Conservation (phyloP, 805 yeast genomes). For the Candida golubevii region DNA sequence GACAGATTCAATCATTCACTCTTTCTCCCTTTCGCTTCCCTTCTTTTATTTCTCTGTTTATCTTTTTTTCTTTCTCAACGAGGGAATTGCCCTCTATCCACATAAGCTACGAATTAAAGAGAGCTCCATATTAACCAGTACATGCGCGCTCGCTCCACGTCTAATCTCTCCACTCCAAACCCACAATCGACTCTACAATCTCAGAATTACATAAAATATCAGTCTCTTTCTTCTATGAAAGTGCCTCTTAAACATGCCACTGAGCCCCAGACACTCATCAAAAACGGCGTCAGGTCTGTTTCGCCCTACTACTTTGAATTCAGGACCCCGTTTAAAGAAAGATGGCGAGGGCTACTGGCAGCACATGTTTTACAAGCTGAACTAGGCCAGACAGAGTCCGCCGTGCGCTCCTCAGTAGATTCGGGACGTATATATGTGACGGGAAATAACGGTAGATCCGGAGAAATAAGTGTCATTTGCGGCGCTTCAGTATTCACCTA, state of each 20-base stretch:
- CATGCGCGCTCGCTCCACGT: too few species aligned
- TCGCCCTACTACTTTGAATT: constrained; percentile 30
- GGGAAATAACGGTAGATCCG: constrained; percentile 12
- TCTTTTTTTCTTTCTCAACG: too few species aligned
- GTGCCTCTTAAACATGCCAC: constrained; percentile 2
- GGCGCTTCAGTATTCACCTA: constrained; percentile 3
- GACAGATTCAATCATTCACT: too few species aligned
- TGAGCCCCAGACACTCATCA: constrained; percentile 11
- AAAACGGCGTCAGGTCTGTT: constrained; percentile 33
- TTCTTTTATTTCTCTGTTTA: too few species aligned
- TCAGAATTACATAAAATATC: too few species aligned
- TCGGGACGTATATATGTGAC: constrained; percentile 24
- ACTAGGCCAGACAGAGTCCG: constrained; percentile 28
- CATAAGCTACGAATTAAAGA: too few species aligned
- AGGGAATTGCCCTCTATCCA: too few species aligned
- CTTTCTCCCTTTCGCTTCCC: too few species aligned
- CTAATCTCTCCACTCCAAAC: too few species aligned
- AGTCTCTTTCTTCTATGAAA: background rate
- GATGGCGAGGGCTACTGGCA: constrained; percentile 36
- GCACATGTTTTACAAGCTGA: constrained; percentile 29
- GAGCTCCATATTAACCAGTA: too few species aligned
- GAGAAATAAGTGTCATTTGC: constrained; percentile 1
- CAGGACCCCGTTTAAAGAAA: constrained; percentile 32
- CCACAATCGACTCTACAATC: too few species aligned
- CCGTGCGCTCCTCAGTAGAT: constrained; percentile 23